Evolutionary conservation across 441 rosid genomes (phyloP), one percentile per base, ranked within the genome.

Genomic region (Populus tomentosa): DNA sequence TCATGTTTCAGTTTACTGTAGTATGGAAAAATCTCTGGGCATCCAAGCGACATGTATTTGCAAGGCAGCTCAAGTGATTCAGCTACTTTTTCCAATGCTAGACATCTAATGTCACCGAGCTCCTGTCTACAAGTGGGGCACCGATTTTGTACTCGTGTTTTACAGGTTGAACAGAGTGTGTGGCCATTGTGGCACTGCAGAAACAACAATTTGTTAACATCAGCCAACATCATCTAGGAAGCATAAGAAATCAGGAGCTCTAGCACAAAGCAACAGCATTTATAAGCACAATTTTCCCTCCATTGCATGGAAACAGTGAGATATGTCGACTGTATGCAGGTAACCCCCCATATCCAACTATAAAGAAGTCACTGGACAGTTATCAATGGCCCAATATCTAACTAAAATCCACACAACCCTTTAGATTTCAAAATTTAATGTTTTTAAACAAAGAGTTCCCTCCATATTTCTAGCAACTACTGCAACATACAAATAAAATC

Each of bases 101-200:
- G 85, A 84, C 98, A 94, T 79, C 99, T 89, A 64, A 95, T 91
- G 79, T 95, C 99, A 18, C 98, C 99, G 20, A 95, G 98, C 89
- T 95, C 99, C 82, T 94, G 98, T 85, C 98, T 85, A 81, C 99
- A 92, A 73, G 99, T 95, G 28, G 99, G 99, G 66, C 99, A 95
- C n/a, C 97, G 88, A 70, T 95, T 95, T 40, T 92, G 97, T 40
- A 95, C 99, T 85, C 92, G 87, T 72, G 83, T 86, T 87, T 95
- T 95, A 84, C 98, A 94, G 59, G 92, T 91, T 65, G 97, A 95
- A 85, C 99, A 95, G 20, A 95, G 92, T 11, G 99, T 95, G 81
- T 94, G 99, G n/a, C 98, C 99, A 77, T 94, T 94, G 85, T 90
- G 99, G 86, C 98, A 94, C 99, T 95, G 97, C 85, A 80, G 63